Evolutionary conservation across 352 stramenopile genomes (phyloP), one percentile per base, ranked within the genome.

Genomic region (Pythium angustatum): DNA sequence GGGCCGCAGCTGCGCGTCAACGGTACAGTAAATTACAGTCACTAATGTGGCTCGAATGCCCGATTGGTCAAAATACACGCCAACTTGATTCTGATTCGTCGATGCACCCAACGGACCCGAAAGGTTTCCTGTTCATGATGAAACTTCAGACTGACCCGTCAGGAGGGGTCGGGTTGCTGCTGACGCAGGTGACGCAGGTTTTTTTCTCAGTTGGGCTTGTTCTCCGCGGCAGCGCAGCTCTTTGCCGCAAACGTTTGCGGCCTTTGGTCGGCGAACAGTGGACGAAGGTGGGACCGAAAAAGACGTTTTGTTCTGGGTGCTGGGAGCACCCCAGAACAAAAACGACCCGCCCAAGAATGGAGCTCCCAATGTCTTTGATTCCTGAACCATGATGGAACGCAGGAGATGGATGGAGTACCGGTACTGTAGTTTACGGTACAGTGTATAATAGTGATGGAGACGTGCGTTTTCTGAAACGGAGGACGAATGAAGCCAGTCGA

Each of bases 121-220:
- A n/a, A n/a, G n/a, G n/a, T n/a, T n/a, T n/a, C n/a, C n/a, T n/a
- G n/a, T n/a, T n/a, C n/a, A n/a, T n/a, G n/a, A 58, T 45, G 31
- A 45, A 58, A 47, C 50, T 54, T 58, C 50, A 58, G 31, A 58
- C 50, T 58, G 50, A 22, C 50, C 50, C 21, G 31, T 58, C 50
- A 45, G 7, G 11, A 58, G 50, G 50, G 50, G 4, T 58, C 24
- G 50, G 50, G 50, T 58, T 58, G 50, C 27, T 47, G 47, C 4
- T 38, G 17, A 38, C 26, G 47, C 28, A 17, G 27, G 24, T 47
- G 14, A 47, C 40, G 24, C 9, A 21, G 19, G 9, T n/a, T 47
- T 52, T 56, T 58, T 58, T 58, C 50, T 58, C 50, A 58, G 50
- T 38, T 40, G n/a, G 43, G 40, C 40, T 40, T 38, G 14, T 58